phyloP scores from a whole-genome alignment of 768 basidiomycete species.

The Neoboletus subvelutipes region DNA sequence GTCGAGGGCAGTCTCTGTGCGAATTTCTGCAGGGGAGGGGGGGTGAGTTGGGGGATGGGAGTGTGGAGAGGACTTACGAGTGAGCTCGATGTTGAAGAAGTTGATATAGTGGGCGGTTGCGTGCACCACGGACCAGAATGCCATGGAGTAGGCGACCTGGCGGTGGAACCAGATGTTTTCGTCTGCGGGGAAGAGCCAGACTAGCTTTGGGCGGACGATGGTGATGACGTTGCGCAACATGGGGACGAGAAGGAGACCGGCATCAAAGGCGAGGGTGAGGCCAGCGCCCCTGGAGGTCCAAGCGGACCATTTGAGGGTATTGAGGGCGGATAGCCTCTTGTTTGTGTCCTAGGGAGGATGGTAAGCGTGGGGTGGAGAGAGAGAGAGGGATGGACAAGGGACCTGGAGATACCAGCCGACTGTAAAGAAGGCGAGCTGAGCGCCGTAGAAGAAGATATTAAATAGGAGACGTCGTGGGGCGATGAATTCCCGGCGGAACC shows the following conservation, averaged over 20 bases:
- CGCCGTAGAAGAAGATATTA: conserved; percentile 77
- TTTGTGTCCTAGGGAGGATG: conserved; percentile 54
- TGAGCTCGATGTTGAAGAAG: conserved; percentile 87
- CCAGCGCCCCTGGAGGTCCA: conserved; percentile 93
- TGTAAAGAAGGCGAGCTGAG: conserved; percentile 70
- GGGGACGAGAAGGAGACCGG: conserved; percentile 82
- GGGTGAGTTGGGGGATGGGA: not conserved
- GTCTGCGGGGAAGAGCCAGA: conserved; percentile 88
- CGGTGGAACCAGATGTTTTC: conserved; percentile 97
- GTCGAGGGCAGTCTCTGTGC: conserved; percentile 69
- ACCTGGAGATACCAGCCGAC: conserved; percentile 92
- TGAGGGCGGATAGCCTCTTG: conserved; percentile 66
- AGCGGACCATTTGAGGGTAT: conserved; percentile 77
- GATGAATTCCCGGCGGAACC: conserved; percentile 74
- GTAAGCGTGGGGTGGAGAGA: not conserved
- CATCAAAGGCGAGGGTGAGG: conserved; percentile 85
- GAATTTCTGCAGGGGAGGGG: conserved; percentile 59
- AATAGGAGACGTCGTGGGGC: conserved; percentile 62
- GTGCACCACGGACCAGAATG: conserved; percentile 91
- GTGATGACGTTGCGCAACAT: conserved; percentile 89
- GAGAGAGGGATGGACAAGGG: not conserved
- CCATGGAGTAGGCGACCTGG: conserved; percentile 92
- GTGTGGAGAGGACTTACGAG: conserved; percentile 50
- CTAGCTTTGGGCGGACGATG: conserved; percentile 72
- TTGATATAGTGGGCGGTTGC: conserved; percentile 93